Evolutionary conservation across 371 early-diverging fungal genomes (phyloP).

Genomic region (Funneliformis caledonium): DNA sequence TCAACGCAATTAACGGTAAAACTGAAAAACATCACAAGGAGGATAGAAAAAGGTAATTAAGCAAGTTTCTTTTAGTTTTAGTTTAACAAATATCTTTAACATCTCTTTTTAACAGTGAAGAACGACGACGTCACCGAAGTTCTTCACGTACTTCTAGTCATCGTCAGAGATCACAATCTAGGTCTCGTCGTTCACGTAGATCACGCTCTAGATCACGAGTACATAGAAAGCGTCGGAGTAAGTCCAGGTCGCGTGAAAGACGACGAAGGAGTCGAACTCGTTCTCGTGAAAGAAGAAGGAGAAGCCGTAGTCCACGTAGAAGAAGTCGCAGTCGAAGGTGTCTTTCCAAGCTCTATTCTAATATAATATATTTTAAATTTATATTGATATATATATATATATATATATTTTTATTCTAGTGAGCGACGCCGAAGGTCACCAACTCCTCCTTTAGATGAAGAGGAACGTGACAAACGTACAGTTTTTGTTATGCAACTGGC

Average conservation of each 20-base stretch:
- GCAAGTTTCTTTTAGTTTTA: background rate
- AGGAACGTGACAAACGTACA: conserved; percentile 87
- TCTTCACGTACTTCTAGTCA: conserved; percentile 39
- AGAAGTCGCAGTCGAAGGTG: conserved; percentile 43
- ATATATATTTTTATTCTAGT: background rate
- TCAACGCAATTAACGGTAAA: background rate
- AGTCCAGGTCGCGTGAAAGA: conserved; percentile 51
- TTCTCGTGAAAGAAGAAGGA: conserved; percentile 44
- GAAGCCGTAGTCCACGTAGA: conserved; percentile 49
- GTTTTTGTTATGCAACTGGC: conserved; percentile 95
- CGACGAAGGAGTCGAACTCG: conserved; percentile 45
- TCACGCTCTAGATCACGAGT: conserved; percentile 55
- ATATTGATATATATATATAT: conserved; percentile 19
- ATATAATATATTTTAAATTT: conserved; percentile 14
- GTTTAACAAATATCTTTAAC: background rate
- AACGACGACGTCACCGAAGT: conserved; percentile 40
- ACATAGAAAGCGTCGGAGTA: conserved; percentile 51
- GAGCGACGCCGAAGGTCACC: conserved; percentile 61
- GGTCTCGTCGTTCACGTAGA: conserved; percentile 55
- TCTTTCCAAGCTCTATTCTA: conserved; percentile 43
- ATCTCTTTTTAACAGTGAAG: conserved; percentile 29
- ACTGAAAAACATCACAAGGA: background rate
- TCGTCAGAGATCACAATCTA: conserved; percentile 48
- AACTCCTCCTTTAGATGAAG: conserved; percentile 72
- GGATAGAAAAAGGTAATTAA: conserved; percentile 29